phyloP scores from a whole-genome alignment of 192 early-diverging fungal genomes.

The Mortierella claussenii region DNA sequence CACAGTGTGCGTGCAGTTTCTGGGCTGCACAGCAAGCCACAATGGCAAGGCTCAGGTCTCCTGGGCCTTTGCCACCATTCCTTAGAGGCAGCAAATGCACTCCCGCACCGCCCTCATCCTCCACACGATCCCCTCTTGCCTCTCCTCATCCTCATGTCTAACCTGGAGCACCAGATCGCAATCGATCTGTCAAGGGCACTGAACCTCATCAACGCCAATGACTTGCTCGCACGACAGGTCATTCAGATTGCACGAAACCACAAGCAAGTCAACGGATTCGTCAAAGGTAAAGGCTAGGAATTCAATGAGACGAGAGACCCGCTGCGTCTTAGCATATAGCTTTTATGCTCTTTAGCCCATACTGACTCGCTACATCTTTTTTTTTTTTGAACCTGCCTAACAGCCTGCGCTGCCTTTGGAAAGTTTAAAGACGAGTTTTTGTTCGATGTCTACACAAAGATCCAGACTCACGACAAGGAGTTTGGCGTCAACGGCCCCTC shows the following conservation, averaged over 20 bases:
- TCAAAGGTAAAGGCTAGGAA: constrained; percentile 62
- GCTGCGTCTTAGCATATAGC: too few species aligned
- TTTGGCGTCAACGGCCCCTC: constrained; percentile 19
- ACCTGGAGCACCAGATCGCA: constrained; percentile 61
- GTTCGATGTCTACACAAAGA: constrained; percentile 55
- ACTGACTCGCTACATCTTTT: too few species aligned
- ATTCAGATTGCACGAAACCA: constrained; percentile 64
- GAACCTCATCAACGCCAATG: constrained; percentile 65
- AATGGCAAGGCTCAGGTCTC: too few species aligned
- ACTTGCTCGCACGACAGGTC: constrained; percentile 62
- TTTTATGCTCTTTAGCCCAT: too few species aligned
- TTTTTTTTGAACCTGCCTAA: too few species aligned
- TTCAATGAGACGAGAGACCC: too few species aligned
- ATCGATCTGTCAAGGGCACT: constrained; percentile 66
- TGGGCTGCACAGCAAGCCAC: too few species aligned
- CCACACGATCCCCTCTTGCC: too few species aligned
- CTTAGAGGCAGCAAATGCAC: too few species aligned
- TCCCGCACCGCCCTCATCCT: too few species aligned
- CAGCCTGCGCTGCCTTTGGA: constrained; percentile 67
- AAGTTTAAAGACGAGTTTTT: constrained; percentile 63
- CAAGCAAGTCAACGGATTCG: constrained; percentile 55
- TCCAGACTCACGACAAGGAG: constrained; percentile 46
- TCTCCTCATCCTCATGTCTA: constrained; percentile 19
- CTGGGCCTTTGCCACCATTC: too few species aligned
- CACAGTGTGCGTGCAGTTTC: too few species aligned